Conservation (phyloP, 768 basidiomycete species). For the Infundibulicybe gibba region DNA sequence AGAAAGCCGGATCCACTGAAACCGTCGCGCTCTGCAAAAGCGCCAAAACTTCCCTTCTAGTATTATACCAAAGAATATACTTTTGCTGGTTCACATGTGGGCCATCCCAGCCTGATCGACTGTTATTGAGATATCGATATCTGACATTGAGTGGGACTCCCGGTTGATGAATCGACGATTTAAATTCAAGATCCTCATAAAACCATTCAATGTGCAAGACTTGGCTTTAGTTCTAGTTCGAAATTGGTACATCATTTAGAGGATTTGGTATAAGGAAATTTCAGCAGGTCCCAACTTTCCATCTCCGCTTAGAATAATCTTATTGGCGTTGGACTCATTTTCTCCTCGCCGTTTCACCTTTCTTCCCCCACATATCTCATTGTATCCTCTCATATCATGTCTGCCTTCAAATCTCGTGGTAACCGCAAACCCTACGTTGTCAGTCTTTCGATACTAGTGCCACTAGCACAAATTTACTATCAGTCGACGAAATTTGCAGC, state of each 20-base stretch:
- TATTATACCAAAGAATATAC: background rate
- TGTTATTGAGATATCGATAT: too few species aligned
- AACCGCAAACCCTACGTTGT: slow-evolving; percentile 42
- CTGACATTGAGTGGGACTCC: too few species aligned
- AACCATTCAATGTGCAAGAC: too few species aligned
- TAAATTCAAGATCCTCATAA: too few species aligned
- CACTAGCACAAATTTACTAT: too few species aligned
- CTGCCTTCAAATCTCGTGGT: slow-evolving; percentile 20
- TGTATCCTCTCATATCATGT: slow-evolving; percentile 8
- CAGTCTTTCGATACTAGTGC: slow-evolving; percentile 6
- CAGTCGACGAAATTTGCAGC: slow-evolving; percentile 33
- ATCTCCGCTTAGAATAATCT: slow-evolving; percentile 8
- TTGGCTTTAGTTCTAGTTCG: too few species aligned
- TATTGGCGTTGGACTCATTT: background rate
- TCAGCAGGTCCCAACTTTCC: slow-evolving; percentile 1
- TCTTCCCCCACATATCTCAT: slow-evolving; percentile 1
- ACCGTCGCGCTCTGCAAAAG: slow-evolving; percentile 40
- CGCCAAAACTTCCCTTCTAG: slow-evolving; percentile 62
- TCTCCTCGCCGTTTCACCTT: slow-evolving; percentile 7
- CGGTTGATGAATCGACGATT: too few species aligned
- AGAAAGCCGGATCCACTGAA: slow-evolving; percentile 58
- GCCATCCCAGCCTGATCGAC: too few species aligned
- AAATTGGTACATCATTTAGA: too few species aligned
- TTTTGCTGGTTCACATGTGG: background rate
- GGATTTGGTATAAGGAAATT: too few species aligned